Evolutionary conservation across 805 yeast genomes (phyloP).

Genomic region (Groenewaldozyma tartarivorans): DNA sequence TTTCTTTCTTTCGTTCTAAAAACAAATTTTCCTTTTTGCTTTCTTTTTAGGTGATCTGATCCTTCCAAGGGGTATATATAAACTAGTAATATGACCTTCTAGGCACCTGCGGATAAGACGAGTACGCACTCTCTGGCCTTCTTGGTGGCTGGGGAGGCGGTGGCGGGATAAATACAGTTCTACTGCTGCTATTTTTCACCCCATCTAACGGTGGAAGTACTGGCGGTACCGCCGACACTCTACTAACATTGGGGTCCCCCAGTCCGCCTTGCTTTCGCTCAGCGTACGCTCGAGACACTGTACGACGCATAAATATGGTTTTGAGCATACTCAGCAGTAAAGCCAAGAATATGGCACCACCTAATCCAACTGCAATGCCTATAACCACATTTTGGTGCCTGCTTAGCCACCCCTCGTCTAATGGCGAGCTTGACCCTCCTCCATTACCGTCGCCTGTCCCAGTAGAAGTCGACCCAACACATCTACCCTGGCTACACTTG

Average conservation of each 20-base stretch:
- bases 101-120: neutral
- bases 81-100: neutral
- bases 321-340: neutral
- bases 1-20: too few species aligned
- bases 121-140: neutral
- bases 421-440: constrained; percentile 11
- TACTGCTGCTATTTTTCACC: neutral
- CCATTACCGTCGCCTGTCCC: constrained; percentile 3
- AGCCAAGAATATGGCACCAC: constrained; percentile 11
- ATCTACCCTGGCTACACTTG: constrained; percentile 21
- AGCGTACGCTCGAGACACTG: neutral
- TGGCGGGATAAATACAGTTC: neutral
- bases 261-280: neutral
- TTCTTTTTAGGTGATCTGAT: too few species aligned
- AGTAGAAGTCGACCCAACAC: constrained; percentile 20
- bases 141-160: neutral
- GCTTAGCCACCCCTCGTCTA: constrained; percentile 16
- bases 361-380: constrained; percentile 18
- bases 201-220: neutral
- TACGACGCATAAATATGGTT: neutral
- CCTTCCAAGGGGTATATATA: too few species aligned
- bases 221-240: neutral
- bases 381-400: constrained; percentile 17
- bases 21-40: too few species aligned
- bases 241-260: neutral